Evolutionary conservation across 257 asterid species (phyloP).

Genomic region (Lavandula angustifolia): DNA sequence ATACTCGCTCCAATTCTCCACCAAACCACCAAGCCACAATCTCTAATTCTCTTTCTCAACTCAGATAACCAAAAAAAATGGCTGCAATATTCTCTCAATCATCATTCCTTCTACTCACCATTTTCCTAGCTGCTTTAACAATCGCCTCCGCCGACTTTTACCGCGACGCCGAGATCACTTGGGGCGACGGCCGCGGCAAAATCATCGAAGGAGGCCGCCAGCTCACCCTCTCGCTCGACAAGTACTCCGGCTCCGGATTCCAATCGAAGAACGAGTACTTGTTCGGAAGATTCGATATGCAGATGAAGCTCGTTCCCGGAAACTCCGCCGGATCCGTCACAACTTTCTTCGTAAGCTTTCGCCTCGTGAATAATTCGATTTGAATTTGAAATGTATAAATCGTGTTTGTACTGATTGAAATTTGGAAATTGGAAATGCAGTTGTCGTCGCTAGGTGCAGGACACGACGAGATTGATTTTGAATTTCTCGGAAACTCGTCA

Average conservation of each 20-base stretch:
- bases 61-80: no score
- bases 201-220: conserved; percentile 17
- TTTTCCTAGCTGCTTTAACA: background rate
- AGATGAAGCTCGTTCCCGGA: conserved; percentile 15
- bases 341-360: conserved; percentile 28
- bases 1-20: no score
- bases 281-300: no score
- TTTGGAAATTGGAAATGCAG: background rate
- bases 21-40: no score
- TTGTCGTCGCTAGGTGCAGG: conserved; percentile 27
- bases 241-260: conserved; percentile 20
- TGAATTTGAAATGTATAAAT: no score
- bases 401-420: background rate
- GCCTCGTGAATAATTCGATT: no score
- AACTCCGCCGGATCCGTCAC: no score
- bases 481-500: conserved; percentile 22
- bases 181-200: conserved; percentile 23
- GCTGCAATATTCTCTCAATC: no score
- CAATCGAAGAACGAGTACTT: conserved; percentile 23
- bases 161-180: conserved; percentile 20
- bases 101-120: background rate
- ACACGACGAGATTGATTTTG: conserved; percentile 33
- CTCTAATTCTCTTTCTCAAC: no score
- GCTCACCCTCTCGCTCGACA: conserved; percentile 9
- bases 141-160: conserved; percentile 15